Conservation (phyloP, 164 flowering plant species). For the Protea cynaroides region DNA sequence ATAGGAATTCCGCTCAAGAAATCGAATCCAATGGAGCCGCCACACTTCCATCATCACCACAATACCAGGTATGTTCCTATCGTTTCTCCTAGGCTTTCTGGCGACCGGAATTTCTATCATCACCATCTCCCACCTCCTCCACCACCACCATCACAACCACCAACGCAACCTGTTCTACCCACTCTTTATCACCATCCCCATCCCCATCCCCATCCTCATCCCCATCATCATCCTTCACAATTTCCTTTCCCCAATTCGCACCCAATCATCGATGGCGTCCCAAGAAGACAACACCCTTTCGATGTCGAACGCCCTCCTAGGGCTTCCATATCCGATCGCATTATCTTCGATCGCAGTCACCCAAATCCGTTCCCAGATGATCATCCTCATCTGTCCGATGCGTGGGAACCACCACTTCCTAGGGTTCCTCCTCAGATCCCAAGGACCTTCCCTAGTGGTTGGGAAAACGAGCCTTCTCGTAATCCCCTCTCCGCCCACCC, state of each 20-base stretch:
- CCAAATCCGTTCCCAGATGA: conserved; percentile 10
- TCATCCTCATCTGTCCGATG: conserved; percentile 12
- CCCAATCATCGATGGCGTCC: conserved; percentile 8
- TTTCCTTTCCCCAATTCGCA: conserved; percentile 12
- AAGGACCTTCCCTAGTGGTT: conserved; percentile 3
- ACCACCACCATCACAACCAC: conserved; percentile 2
- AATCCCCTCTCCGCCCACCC: conserved; percentile 3
- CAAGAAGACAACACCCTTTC: conserved; percentile 1
- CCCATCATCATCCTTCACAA: conserved; percentile 13
- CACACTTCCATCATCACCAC: conserved; percentile 12
- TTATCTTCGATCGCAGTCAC: conserved; percentile 1
- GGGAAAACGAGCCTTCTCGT: conserved; percentile 8
- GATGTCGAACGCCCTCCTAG: conserved; percentile 9
- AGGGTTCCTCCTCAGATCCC: conserved; percentile 6
- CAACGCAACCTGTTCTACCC: not conserved
- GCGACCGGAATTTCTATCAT: conserved; percentile 12
- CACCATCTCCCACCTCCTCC: conserved; percentile 10
- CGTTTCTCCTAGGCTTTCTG: conserved; percentile 9
- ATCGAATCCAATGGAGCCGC: conserved; percentile 5
- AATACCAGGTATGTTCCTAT: conserved; percentile 19
- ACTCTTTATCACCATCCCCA: not conserved
- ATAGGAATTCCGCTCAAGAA: not conserved
- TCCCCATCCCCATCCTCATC: conserved; percentile 12
- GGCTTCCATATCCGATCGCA: conserved; percentile 8
- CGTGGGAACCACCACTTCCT: conserved; percentile 8